phyloP scores from a whole-genome alignment of 2,329 filamentous ascomycete species.

The Hypoxylon sp. region DNA sequence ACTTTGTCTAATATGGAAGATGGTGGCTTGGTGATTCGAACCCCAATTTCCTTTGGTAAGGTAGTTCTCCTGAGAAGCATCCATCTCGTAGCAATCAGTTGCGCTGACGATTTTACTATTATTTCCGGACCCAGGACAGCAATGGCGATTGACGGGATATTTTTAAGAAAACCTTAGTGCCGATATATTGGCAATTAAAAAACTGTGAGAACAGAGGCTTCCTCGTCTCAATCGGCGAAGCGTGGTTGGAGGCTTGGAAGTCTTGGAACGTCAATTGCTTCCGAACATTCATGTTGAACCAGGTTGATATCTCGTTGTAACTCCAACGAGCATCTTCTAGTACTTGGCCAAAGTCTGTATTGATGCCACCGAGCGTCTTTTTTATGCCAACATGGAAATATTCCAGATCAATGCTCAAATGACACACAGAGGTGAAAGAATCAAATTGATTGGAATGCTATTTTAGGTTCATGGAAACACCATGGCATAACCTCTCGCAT shows the following conservation, averaged over 20 bases:
- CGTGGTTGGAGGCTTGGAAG: constrained; percentile 2
- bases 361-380: background rate
- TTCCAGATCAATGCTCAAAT: constrained; percentile 1
- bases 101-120: constrained; percentile 11
- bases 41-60: constrained; percentile 4
- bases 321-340: constrained; percentile 17
- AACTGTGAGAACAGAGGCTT: constrained; percentile 4
- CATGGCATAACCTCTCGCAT: constrained; percentile 6
- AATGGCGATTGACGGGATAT: background rate
- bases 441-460: constrained; percentile 1
- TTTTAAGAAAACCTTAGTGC: background rate
- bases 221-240: constrained; percentile 12
- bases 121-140: background rate
- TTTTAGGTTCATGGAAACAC: constrained; percentile 18
- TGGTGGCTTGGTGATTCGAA: constrained; percentile 22
- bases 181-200: constrained; percentile 2
- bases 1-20: constrained; percentile 23
- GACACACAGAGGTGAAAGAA: background rate
- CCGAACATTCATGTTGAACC: constrained; percentile 11
- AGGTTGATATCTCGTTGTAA: constrained; percentile 16
- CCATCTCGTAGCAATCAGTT: constrained; percentile 3
- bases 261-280: constrained; percentile 2
- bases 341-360: constrained; percentile 11
- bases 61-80: background rate
- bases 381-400: constrained; percentile 3